Evolutionary conservation across 116 monocot species (phyloP).

Genomic region (Posidonia oceanica): DNA sequence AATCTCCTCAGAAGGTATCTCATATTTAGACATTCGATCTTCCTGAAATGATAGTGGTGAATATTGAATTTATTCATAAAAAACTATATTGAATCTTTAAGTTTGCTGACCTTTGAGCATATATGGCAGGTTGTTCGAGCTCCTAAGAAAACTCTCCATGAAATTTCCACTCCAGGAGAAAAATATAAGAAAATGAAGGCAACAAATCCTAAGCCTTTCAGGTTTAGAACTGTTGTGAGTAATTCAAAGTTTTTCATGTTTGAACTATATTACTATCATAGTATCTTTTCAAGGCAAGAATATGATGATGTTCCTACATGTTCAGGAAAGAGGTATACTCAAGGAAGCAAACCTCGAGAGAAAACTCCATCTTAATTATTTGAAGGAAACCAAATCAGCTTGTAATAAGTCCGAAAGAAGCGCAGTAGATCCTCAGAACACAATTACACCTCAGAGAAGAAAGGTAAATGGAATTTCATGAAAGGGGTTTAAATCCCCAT

Average conservation of each 20-base stretch:
- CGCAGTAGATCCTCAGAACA: background rate
- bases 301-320: background rate
- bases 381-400: slow-evolving; percentile 16
- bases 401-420: slow-evolving; percentile 1
- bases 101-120: background rate
- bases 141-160: slow-evolving; percentile 18
- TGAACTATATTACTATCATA: background rate
- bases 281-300: background rate
- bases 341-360: slow-evolving; percentile 80
- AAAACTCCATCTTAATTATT: slow-evolving; percentile 18
- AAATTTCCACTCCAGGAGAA: slow-evolving; percentile 4
- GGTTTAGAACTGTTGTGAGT: slow-evolving; percentile 83
- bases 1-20: background rate
- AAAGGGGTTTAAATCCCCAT: background rate
- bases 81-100: background rate
- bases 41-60: background rate
- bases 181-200: slow-evolving; percentile 35
- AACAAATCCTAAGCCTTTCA: slow-evolving; percentile 83
- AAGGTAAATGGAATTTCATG: background rate
- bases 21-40: background rate
- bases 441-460: slow-evolving; percentile 12
- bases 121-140: slow-evolving; percentile 21
- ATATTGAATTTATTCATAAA: background rate
- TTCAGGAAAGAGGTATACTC: slow-evolving; percentile 75
- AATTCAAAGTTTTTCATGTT: background rate